These are phyloP conservation scores for Tetraselmis striata DNA, from an alignment of 139 green algal genomes.

Conservation along the genomic window DNA sequence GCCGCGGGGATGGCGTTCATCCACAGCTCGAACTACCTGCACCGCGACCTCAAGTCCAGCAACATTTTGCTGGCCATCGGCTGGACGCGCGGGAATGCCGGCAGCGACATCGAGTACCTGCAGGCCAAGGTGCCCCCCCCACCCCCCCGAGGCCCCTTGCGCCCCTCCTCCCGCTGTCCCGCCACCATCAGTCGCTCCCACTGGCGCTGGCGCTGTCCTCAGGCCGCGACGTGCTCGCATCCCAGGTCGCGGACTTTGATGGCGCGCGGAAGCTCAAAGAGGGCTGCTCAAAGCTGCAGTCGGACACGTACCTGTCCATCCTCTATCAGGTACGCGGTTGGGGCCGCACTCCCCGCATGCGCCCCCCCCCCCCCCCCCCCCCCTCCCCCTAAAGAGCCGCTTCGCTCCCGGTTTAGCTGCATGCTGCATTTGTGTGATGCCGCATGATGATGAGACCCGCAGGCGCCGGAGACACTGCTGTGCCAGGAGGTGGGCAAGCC, in stretches of 20 bases:
- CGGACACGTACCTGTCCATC: not conserved
- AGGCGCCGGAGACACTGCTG: constrained; percentile 43
- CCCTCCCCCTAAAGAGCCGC: not conserved
- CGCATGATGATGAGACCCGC: too few relatives aligned
- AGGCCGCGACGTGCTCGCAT: not conserved
- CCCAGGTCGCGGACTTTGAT: not conserved
- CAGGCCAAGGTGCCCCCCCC: constrained; percentile 35
- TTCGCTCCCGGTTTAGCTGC: not conserved
- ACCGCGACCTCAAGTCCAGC: constrained; percentile 56
- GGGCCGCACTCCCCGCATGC: too few relatives aligned
- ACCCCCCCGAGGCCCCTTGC: not conserved
- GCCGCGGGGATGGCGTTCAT: constrained; percentile 57
- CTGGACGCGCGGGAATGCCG: not conserved
- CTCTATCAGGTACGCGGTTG: not conserved
- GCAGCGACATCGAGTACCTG: constrained; percentile 20
- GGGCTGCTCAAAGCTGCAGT: not conserved
- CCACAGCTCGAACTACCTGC: constrained; percentile 36
- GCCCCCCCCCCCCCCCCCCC: not conserved
- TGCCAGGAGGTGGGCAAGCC: constrained; percentile 30
- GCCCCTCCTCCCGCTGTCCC: not conserved
- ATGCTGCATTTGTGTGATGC: too few relatives aligned
- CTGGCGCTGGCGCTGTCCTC: not conserved
- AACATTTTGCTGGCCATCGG: constrained; percentile 53
- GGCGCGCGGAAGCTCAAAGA: not conserved
- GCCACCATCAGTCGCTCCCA: not conserved